Evolutionary conservation across 83 land plant genomes (phyloP).

Genomic region (Diphasiastrum complanatum): DNA sequence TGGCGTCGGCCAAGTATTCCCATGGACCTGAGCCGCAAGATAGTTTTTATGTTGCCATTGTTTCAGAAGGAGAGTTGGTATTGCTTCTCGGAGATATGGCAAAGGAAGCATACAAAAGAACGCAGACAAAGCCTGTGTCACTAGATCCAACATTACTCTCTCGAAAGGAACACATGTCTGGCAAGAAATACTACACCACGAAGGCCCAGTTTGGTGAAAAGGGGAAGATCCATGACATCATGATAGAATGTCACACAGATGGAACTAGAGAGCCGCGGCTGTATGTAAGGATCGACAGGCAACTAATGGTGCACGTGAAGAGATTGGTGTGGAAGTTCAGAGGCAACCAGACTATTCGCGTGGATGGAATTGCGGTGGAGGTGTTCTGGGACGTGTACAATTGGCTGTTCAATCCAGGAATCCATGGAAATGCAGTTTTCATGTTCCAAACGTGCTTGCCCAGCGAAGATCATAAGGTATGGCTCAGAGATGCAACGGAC

Average conservation of each 20-base stretch:
- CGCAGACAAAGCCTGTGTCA: not conserved
- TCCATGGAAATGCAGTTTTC: conserved; percentile 31
- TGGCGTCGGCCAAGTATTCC: not conserved
- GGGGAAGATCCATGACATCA: conserved; percentile 15
- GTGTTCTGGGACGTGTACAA: conserved; percentile 55
- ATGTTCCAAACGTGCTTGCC: conserved; percentile 34
- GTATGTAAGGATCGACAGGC: conserved; percentile 33
- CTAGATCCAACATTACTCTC: conserved; percentile 1
- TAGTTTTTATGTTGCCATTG: not conserved
- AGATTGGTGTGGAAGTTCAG: conserved; percentile 49
- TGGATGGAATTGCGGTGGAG: conserved; percentile 35
- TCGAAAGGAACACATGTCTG: conserved; percentile 15
- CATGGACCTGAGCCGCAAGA: conserved; percentile 5
- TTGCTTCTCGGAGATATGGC: conserved; percentile 3
- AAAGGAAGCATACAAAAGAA: conserved; percentile 4
- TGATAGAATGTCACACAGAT: conserved; percentile 16
- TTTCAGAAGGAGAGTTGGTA: conserved; percentile 1
- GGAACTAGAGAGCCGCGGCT: conserved; percentile 21
- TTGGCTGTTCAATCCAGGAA: conserved; percentile 33
- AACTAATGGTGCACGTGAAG: conserved; percentile 34
- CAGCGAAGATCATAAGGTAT: not conserved
- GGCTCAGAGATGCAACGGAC: conserved; percentile 12
- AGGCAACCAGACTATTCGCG: conserved; percentile 37
- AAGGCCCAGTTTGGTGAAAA: conserved; percentile 18
- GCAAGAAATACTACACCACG: conserved; percentile 20